Percentiles rank a stretch among this genome's conserved stretches.
Conservation (phyloP, 805 yeast species). For the Yarrowia porcina region DNA sequence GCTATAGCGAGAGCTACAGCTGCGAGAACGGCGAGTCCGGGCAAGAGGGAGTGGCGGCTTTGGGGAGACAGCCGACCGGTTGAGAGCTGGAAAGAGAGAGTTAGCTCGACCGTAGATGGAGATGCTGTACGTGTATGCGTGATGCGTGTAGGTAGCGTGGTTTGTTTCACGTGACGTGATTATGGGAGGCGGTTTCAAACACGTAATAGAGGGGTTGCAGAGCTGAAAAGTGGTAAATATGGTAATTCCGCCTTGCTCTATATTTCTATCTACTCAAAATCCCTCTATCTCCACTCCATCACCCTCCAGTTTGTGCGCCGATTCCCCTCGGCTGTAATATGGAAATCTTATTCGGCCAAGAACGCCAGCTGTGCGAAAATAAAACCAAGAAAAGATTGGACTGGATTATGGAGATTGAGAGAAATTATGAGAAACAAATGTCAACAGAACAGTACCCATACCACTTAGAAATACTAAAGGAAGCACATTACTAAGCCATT, state of each 20-base stretch:
- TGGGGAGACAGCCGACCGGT: background rate
- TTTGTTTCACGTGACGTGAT: background rate
- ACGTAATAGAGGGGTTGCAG: background rate
- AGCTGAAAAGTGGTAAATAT: background rate
- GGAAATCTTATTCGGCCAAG: conserved; percentile 6
- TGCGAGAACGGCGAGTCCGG: background rate
- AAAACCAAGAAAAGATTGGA: background rate
- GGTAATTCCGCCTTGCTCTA: background rate
- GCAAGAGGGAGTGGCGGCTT: conserved; percentile 22
- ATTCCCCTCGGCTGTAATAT: conserved; percentile 1
- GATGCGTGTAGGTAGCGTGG: conserved; percentile 19
- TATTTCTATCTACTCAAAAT: background rate
- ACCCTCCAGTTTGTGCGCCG: background rate
- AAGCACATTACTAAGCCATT: no score
- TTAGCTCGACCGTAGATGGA: background rate
- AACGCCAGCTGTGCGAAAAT: conserved; percentile 8
- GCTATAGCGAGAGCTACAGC: conserved; percentile 25
- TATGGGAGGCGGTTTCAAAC: background rate
- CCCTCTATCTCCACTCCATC: no score
- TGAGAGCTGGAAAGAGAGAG: background rate
- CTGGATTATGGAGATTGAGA: background rate
- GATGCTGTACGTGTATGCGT: background rate
- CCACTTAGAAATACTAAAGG: no score
- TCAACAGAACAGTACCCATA: no score
- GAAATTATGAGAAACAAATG: background rate